phyloP scores from a whole-genome alignment of 352 stramenopile species.

The Globisporangium echinulatum region DNA sequence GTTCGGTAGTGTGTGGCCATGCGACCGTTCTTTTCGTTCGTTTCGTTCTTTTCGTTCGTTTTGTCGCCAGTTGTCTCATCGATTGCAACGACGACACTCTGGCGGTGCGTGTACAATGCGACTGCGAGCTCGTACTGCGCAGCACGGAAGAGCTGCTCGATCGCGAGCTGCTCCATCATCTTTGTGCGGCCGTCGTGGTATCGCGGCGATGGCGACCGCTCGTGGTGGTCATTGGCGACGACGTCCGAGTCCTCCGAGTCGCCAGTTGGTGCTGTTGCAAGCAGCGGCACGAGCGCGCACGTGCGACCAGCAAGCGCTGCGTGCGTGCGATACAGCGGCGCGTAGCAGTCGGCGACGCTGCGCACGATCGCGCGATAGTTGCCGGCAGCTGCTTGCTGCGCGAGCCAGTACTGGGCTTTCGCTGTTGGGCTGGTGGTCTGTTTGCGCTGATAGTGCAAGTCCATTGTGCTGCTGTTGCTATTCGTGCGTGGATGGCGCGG shows the following conservation, averaged over 20 bases:
- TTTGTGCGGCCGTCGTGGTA: constrained; percentile 10
- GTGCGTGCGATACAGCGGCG: constrained; percentile 9
- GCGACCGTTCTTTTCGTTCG: constrained; percentile 2
- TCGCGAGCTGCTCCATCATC: constrained; percentile 13
- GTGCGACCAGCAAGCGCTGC: constrained; percentile 1
- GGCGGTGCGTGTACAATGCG: constrained; percentile 12
- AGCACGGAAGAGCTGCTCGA: constrained; percentile 9
- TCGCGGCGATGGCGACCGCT: background rate
- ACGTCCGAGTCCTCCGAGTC: background rate
- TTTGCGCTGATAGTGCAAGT: too few species aligned
- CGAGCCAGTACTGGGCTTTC: constrained; percentile 9
- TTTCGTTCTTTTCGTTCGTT: too few species aligned
- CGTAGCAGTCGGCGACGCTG: constrained; percentile 13
- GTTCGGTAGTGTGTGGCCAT: constrained; percentile 12
- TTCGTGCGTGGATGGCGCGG: too few species aligned
- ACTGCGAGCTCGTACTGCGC: constrained; percentile 6
- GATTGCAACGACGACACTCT: background rate
- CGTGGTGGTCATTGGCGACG: background rate
- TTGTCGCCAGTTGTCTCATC: too few species aligned
- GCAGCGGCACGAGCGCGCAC: constrained; percentile 3
- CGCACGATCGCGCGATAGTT: constrained; percentile 9
- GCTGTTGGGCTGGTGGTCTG: too few species aligned
- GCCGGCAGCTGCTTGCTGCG: background rate
- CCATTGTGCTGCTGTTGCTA: too few species aligned
- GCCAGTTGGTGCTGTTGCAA: background rate